phyloP scores from a whole-genome alignment of 2,329 filamentous ascomycete species.

The Elsinoe arachidis region DNA sequence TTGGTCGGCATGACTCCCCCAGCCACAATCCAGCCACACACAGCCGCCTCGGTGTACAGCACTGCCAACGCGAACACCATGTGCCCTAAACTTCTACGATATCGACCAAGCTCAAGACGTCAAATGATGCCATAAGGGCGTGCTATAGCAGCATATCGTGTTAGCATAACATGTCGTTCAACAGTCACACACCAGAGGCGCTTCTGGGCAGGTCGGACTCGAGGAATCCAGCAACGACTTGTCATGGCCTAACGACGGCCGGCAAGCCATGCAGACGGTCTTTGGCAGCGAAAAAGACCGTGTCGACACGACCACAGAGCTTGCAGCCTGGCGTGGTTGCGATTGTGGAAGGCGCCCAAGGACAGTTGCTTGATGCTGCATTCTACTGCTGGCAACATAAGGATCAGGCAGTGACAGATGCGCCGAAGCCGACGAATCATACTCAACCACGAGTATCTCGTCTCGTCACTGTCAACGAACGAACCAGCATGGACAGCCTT shows the following conservation, averaged over 20 bases:
- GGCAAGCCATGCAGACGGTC: conserved; percentile 77
- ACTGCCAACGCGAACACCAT: not conserved
- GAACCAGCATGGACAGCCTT: conserved; percentile 79
- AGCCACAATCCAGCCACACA: conserved; percentile 13
- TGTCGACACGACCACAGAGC: conserved; percentile 25
- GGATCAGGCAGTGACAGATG: conserved; percentile 58
- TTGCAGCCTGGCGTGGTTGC: conserved; percentile 31
- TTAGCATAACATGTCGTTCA: conserved; percentile 1
- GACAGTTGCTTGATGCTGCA: conserved; percentile 45
- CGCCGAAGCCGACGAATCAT: conserved; percentile 21
- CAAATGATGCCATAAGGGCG: too few relatives aligned
- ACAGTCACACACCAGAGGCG: conserved; percentile 62
- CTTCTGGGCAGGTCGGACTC: conserved; percentile 72
- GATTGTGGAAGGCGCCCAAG: conserved; percentile 42
- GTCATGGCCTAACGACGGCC: conserved; percentile 72
- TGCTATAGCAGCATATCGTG: too few relatives aligned
- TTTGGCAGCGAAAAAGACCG: conserved; percentile 43
- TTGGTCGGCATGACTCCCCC: not conserved
- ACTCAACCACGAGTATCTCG: not conserved
- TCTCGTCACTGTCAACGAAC: conserved; percentile 45
- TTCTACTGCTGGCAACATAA: conserved; percentile 94
- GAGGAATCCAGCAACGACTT: conserved; percentile 73
- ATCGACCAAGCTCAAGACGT: too few relatives aligned
- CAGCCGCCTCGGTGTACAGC: not conserved
- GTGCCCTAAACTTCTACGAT: too few relatives aligned